Conservation (phyloP, 139 green algal species). For the Chara braunii region DNA sequence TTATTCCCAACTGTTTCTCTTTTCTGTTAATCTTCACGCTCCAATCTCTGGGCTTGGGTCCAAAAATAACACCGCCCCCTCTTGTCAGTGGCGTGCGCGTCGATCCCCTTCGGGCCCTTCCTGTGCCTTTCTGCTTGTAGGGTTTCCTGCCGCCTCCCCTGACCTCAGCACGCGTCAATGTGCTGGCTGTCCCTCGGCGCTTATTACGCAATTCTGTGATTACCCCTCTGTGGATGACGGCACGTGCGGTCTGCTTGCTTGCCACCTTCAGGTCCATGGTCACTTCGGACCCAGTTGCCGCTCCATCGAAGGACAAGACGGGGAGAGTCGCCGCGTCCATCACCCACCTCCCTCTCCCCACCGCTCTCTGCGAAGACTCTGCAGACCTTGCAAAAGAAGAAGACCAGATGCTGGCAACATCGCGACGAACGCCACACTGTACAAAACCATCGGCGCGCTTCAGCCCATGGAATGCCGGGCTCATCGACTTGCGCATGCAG, state of each 20-base stretch:
- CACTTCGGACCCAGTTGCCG: constrained; percentile 12
- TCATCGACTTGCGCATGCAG: too few relatives aligned
- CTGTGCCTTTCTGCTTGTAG: constrained; percentile 93
- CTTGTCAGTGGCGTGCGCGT: constrained; percentile 71
- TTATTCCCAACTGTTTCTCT: constrained; percentile 83
- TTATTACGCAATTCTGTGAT: constrained; percentile 30
- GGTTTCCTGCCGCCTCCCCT: constrained; percentile 92
- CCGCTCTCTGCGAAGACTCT: neutral
- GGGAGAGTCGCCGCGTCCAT: neutral
- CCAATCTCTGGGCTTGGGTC: constrained; percentile 96
- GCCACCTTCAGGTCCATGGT: constrained; percentile 24
- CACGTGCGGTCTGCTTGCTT: constrained; percentile 15
- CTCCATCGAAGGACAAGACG: constrained; percentile 22
- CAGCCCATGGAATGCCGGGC: too few relatives aligned
- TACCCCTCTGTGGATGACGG: constrained; percentile 28
- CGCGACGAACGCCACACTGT: too few relatives aligned
- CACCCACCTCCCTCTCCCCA: neutral
- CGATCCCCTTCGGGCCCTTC: constrained; percentile 77
- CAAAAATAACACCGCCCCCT: constrained; percentile 92
- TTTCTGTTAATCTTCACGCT: constrained; percentile 99
- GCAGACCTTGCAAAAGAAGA: too few relatives aligned
- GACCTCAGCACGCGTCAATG: constrained; percentile 84
- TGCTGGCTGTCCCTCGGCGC: constrained; percentile 80
- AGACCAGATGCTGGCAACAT: too few relatives aligned
- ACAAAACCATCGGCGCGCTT: too few relatives aligned